phyloP scores from a whole-genome alignment of 805 yeast species.

The Candida tallmaniae region DNA sequence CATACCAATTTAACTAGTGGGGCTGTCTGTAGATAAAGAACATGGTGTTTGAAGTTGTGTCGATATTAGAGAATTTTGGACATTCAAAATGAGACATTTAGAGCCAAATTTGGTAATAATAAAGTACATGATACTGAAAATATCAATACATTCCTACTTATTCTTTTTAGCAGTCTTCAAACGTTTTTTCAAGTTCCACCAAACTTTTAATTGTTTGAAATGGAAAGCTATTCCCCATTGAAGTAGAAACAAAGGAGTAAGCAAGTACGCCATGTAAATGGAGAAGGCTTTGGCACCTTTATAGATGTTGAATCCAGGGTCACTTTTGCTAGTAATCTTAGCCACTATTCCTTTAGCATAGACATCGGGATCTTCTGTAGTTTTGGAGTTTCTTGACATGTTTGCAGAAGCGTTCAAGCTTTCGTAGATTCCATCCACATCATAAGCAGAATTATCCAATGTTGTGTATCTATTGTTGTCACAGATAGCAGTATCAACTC shows the following conservation, averaged over 20 bases:
- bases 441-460: slow-evolving; percentile 1
- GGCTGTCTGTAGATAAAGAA: no score
- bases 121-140: no score
- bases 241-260: slow-evolving; percentile 22
- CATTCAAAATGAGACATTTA: no score
- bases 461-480: slow-evolving; percentile 5
- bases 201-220: slow-evolving; percentile 24
- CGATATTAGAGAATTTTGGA: no score
- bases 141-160: no score
- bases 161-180: slow-evolving; percentile 2
- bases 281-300: slow-evolving; percentile 20
- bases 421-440: slow-evolving; percentile 13
- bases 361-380: slow-evolving; percentile 17
- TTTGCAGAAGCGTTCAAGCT: slow-evolving; percentile 15
- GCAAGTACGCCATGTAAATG: slow-evolving; percentile 14
- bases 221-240: slow-evolving; percentile 17
- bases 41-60: no score
- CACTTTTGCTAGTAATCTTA: slow-evolving; percentile 14
- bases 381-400: slow-evolving; percentile 17
- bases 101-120: no score
- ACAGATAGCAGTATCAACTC: slow-evolving; percentile 15
- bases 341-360: slow-evolving; percentile 23
- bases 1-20: no score
- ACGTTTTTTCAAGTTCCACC: slow-evolving; percentile 14
- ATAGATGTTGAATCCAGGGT: slow-evolving; percentile 26